These are phyloP conservation scores for Terfezia claveryi DNA, from an alignment of 495 filamentous ascomycete genomes.

Conservation along the genomic window DNA sequence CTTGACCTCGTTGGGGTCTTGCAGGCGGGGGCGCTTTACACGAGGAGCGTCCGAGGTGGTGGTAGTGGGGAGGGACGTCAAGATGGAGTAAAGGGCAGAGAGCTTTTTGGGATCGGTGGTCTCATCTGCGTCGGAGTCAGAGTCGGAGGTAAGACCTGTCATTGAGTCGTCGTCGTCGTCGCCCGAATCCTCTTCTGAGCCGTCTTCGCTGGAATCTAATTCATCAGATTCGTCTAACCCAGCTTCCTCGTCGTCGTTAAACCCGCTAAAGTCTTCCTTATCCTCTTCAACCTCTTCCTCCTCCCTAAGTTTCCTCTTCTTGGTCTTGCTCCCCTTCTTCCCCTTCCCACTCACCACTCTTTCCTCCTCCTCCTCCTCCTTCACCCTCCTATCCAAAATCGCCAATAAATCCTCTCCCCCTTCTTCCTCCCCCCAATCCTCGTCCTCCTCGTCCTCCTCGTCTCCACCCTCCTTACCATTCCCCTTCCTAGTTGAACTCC, in stretches of 20 bases:
- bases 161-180: conserved; percentile 28
- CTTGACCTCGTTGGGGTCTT: conserved; percentile 20
- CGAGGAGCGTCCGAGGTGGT: conserved; percentile 2
- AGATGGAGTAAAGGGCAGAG: conserved; percentile 43
- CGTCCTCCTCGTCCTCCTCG: conserved; percentile 10
- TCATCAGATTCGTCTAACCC: conserved; percentile 25
- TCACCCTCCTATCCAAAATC: conserved; percentile 8
- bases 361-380: background rate
- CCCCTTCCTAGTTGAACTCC: conserved; percentile 35
- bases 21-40: conserved; percentile 13
- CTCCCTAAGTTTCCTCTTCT: conserved; percentile 34
- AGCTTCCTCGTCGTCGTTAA: conserved; percentile 23
- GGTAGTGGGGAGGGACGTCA: conserved; percentile 35
- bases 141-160: conserved; percentile 28
- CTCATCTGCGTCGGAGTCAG: conserved; percentile 30
- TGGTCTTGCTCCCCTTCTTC: conserved; percentile 23
- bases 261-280: conserved; percentile 21
- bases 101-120: conserved; percentile 37
- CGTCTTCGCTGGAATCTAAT: conserved; percentile 25
- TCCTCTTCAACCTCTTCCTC: conserved; percentile 31
- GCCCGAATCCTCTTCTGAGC: conserved; percentile 23
- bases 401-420: conserved; percentile 20
- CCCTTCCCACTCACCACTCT: conserved; percentile 23
- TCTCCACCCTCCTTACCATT: conserved; percentile 13
- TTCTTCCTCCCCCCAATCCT: conserved; percentile 5